Base-by-base conservation (phyloP, 2,329 filamentous ascomycete genomes). In the Tolypocladium tropicale region DNA sequence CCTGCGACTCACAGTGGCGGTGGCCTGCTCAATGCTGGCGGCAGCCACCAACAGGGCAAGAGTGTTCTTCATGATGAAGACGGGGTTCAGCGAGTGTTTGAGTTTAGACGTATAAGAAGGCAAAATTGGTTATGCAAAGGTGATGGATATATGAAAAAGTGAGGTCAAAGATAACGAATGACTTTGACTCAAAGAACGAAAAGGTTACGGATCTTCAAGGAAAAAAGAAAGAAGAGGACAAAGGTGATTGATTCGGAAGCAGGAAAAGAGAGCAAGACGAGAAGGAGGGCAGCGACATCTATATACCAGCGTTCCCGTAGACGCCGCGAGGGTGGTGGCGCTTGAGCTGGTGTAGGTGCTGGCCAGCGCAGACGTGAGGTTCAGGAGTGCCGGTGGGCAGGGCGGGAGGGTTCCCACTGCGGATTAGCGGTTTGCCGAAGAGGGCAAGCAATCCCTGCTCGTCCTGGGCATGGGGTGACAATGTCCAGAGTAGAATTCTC, bases 1-100 rank as follows among this genome's bases (percentile, higher is more conserved):
- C n/a, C n/a, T n/a, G 48, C 21, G 28, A 46, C 48, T 18, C 65
- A 72, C 58, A 58, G 72, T 77, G 58, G 80, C 80, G 58, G 74
- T 66, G 61, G 73, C 79, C 68, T 76, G 73, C 67, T 75, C 74
- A 61, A 77, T 62, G 69, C 77, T 70, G 67, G 78, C 78, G 68
- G 77, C 77, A 64, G 79, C 68, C 66, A 76, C 76, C 67, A 81
- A 63, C 60, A 82, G 58, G 59, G 77, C 69, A 60, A 76, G 62
- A 55, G 72, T 69, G 65, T 72, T 72, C 78, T 81, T 83, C 78
- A 82, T 83, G 51, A 58, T 77, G 63, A 63, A 56, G 61, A 56
- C 59, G 52, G 21, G 53, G 56, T 25, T 52, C 49, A 36, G 49
- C 33, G 49, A 52, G 32, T 52, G 49, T 64, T n/a, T n/a, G 63